phyloP scores from a whole-genome alignment of 192 early-diverging fungal genomes.

The Glomus cerebriforme region DNA sequence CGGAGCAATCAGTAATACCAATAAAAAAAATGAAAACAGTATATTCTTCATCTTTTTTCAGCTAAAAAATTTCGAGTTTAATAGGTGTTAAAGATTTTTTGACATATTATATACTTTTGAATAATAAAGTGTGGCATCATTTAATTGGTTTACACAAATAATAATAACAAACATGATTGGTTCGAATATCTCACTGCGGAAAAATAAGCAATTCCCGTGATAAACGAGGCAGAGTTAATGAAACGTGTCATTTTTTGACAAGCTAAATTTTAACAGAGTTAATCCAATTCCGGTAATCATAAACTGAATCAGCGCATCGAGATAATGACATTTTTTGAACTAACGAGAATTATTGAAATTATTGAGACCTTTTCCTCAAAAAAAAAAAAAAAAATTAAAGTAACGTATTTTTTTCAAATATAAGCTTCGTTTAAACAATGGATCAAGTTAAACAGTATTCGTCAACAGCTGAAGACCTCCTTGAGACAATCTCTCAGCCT shows the following conservation, averaged over 20 bases:
- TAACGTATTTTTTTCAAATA: neutral
- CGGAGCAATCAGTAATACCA: neutral
- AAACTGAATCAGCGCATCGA: neutral
- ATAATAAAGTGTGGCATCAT: slow-evolving; percentile 9
- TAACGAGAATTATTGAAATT: too few species aligned
- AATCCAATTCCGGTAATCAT: neutral
- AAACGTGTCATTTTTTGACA: neutral
- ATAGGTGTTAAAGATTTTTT: neutral
- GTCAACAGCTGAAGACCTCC: slow-evolving; percentile 69
- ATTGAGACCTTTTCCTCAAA: too few species aligned
- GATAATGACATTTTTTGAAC: too few species aligned
- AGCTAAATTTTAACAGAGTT: neutral
- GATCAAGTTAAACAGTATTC: slow-evolving; percentile 52
- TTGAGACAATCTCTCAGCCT: slow-evolving; percentile 75
- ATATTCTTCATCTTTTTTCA: slow-evolving; percentile 8
- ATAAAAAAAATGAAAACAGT: neutral
- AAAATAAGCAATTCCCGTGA: too few species aligned
- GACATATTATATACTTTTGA: neutral
- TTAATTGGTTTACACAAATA: neutral
- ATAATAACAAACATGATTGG: too few species aligned
- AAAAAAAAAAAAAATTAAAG: too few species aligned
- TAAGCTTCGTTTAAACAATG: slow-evolving; percentile 33
- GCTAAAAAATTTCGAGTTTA: neutral
- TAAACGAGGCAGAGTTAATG: neutral
- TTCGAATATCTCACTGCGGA: too few species aligned